phyloP scores from a whole-genome alignment of 164 flowering plant genomes.

The Macadamia tetraphylla region DNA sequence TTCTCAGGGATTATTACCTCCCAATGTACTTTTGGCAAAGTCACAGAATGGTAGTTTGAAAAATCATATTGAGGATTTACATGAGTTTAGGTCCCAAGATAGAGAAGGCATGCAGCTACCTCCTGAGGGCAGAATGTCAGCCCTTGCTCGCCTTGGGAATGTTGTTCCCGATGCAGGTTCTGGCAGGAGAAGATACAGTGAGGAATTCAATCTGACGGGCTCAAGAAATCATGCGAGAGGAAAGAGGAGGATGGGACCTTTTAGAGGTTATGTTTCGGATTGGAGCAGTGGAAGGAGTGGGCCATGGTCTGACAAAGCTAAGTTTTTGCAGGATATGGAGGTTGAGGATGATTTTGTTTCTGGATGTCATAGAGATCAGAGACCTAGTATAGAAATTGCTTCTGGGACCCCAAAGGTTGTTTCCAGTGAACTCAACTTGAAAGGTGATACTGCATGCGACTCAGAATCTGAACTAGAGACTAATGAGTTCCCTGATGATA shows the following conservation, averaged over 20 bases:
- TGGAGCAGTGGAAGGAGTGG: conserved; percentile 46
- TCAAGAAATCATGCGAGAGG: conserved; percentile 37
- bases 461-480: conserved; percentile 31
- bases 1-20: conserved; percentile 69
- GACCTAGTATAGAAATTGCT: conserved; percentile 20
- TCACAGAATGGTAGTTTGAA: conserved; percentile 45
- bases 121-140: conserved; percentile 47
- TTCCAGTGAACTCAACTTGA: conserved; percentile 22
- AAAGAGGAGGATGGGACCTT: conserved; percentile 43
- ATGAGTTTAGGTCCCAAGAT: conserved; percentile 40
- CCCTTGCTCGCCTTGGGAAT: conserved; percentile 47
- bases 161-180: conserved; percentile 35
- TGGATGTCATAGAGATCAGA: conserved; percentile 28
- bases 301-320: conserved; percentile 38
- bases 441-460: conserved; percentile 24
- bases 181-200: conserved; percentile 38
- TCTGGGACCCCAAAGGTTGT: conserved; percentile 21
- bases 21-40: conserved; percentile 45
- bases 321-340: conserved; percentile 36
- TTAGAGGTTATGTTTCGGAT: conserved; percentile 38
- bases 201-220: conserved; percentile 33
- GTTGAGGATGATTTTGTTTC: conserved; percentile 32
- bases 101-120: conserved; percentile 28
- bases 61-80: conserved; percentile 35
- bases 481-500: conserved; percentile 20